These are phyloP conservation scores for Rhodotorula mucilaginosa DNA, from an alignment of 1,284 basidiomycete genomes.

Conservation along the genomic window DNA sequence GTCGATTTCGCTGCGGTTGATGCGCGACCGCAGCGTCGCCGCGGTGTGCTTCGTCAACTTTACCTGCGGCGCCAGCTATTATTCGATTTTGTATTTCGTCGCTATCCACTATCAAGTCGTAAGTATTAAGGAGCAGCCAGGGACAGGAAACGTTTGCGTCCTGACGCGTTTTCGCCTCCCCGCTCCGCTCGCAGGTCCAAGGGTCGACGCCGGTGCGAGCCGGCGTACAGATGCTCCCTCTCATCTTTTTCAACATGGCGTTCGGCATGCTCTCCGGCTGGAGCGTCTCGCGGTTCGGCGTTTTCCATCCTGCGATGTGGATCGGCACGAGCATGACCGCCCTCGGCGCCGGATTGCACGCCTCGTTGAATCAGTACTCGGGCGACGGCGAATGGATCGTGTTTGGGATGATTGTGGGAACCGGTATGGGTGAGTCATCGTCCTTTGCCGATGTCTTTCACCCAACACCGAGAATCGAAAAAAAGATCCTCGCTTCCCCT, in stretches of 20 bases:
- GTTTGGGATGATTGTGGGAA: conserved; percentile 24
- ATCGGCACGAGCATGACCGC: conserved; percentile 20
- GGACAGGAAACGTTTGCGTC: too few species aligned
- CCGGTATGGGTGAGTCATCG: conserved; percentile 15
- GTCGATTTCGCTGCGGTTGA: conserved; percentile 44
- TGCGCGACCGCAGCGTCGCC: conserved; percentile 4
- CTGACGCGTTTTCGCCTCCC: too few species aligned
- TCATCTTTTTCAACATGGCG: conserved; percentile 43
- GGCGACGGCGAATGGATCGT: conserved; percentile 22
- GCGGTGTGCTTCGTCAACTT: conserved; percentile 7
- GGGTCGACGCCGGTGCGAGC: conserved; percentile 42
- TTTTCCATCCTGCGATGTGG: conserved; percentile 33
- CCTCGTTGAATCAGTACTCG: conserved; percentile 18
- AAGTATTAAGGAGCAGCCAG: too few species aligned
- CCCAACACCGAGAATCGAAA: too few species aligned
- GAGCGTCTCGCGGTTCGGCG: conserved; percentile 40
- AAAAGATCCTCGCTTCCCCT: too few species aligned
- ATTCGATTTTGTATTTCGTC: conserved; percentile 1
- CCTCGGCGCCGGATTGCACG: conserved; percentile 25
- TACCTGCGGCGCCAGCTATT: conserved; percentile 24
- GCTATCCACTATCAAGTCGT: too few species aligned
- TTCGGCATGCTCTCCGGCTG: conserved; percentile 41
- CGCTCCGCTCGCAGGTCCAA: conserved; percentile 14
- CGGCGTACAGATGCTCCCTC: conserved; percentile 45
- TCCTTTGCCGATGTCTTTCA: too few species aligned